Base-by-base conservation (phyloP, 2,329 filamentous ascomycete species). In the Cryphonectria nitschkei region DNA sequence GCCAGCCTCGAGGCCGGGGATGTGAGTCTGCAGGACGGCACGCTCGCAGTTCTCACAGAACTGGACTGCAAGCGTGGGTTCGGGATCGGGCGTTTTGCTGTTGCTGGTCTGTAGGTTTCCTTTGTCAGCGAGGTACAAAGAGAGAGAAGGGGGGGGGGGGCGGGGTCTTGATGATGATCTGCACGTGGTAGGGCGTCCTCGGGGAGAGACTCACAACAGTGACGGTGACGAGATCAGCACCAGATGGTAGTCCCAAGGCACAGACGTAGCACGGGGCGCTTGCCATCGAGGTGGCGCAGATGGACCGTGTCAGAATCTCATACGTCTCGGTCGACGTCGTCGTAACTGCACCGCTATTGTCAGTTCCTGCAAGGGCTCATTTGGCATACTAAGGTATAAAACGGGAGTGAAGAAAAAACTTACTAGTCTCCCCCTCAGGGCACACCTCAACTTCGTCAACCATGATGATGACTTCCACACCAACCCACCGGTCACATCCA, bases 241-340 rank as follows among this genome's bases (percentile, higher is more conserved):
- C 65, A 3, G 75, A 34, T 16, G 74, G 75, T 4, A 74, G 70
- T 39, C 74, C 71, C 41, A 76, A 68, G n/a, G 76, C 72, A 66
- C 78, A 79, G 6, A 76, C 74, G 46, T 79, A 80, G 70, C 77
- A 80, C 2, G 78, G 78, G 16, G 68, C 68, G 52, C 74, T 74
- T 7, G 74, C 68, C 19, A 73, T 74, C 5, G 74, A 73, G 2
- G 74, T 79, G 34, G 77, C 72, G 73, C 76, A 79, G 69, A 79
- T 78, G 11, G 78, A 75, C 9, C 76, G 73, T 5, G 75, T 75
- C 64, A 78, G 74, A 6, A 73, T 58, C 66, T 73, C 71, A 39
- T 73, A 73, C 26, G 69, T 73, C 58, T 71, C 56, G 13, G 71
- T 73, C 11, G 71, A 64, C n/a, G 71, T 73, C 7, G 71, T 71